phyloP scores from a whole-genome alignment of 2,329 filamentous ascomycete genomes.

The Gaeumannomyces tritici region DNA sequence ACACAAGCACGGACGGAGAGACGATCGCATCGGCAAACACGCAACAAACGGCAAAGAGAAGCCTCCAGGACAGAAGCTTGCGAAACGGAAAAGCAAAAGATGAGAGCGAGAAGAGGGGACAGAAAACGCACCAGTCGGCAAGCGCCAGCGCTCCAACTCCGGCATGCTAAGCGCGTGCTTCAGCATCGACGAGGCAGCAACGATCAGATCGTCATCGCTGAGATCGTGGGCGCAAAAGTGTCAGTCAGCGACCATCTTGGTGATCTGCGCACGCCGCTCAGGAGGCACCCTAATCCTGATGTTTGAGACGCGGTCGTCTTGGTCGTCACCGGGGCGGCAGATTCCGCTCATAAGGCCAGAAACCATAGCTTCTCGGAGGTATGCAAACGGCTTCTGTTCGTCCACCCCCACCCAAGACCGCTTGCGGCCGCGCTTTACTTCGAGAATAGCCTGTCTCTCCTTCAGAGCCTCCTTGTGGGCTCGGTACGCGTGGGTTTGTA shows the following conservation, averaged over 20 bases:
- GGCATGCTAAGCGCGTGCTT: slow-evolving; percentile 77
- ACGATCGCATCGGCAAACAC: background rate
- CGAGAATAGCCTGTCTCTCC: slow-evolving; percentile 63
- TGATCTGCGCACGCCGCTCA: slow-evolving; percentile 56
- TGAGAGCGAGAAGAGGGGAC: slow-evolving; percentile 2
- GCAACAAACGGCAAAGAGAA: background rate
- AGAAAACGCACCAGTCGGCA: slow-evolving; percentile 57
- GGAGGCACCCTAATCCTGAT: slow-evolving; percentile 59
- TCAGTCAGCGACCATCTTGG: slow-evolving; percentile 67
- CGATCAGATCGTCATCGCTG: slow-evolving; percentile 80
- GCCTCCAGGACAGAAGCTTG: background rate
- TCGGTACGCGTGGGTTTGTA: slow-evolving; percentile 77
- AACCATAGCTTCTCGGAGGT: slow-evolving; percentile 88
- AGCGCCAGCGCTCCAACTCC: slow-evolving; percentile 70
- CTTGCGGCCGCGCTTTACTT: slow-evolving; percentile 67
- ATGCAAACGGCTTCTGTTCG: slow-evolving; percentile 78
- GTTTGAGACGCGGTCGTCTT: slow-evolving; percentile 51
- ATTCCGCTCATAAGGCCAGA: slow-evolving; percentile 84
- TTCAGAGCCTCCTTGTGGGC: slow-evolving; percentile 66
- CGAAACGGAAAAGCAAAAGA: background rate
- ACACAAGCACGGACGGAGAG: background rate
- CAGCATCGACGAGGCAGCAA: slow-evolving; percentile 80
- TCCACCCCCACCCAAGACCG: slow-evolving; percentile 86
- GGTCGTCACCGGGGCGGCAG: slow-evolving; percentile 57
- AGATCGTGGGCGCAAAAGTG: slow-evolving; percentile 84